Evolutionary conservation across 495 filamentous ascomycete species (phyloP).

Genomic region (Letharia columbiana): DNA sequence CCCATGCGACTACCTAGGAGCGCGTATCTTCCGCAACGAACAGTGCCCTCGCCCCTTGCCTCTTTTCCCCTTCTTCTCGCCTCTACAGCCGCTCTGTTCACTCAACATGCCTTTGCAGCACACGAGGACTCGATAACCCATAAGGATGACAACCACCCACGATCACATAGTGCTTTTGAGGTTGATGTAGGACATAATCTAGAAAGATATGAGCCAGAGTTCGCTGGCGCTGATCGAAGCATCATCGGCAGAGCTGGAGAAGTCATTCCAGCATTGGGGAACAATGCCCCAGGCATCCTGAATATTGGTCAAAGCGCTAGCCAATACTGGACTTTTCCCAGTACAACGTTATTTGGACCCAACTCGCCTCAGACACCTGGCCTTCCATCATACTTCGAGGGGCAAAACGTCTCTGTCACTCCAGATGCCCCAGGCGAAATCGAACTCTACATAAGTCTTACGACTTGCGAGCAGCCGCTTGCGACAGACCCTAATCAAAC

Average conservation of each 20-base stretch:
- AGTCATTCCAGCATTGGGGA: conserved; percentile 43
- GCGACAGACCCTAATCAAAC: conserved; percentile 12
- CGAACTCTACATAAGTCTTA: conserved; percentile 22
- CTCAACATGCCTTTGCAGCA: conserved; percentile 51
- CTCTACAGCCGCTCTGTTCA: conserved; percentile 44
- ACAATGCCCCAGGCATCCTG: conserved; percentile 50
- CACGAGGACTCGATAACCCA: conserved; percentile 39
- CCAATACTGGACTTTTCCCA: conserved; percentile 48
- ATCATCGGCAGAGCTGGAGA: conserved; percentile 53
- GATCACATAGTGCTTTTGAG: conserved; percentile 29
- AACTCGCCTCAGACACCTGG: conserved; percentile 29
- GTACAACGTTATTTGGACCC: conserved; percentile 33
- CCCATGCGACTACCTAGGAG: conserved; percentile 50
- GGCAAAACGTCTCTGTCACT: background rate
- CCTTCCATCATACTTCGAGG: conserved; percentile 33
- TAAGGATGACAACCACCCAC: conserved; percentile 40
- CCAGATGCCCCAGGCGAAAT: background rate
- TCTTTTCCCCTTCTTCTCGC: conserved; percentile 47
- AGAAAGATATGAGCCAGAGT: conserved; percentile 47
- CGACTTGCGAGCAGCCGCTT: conserved; percentile 22
- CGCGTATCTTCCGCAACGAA: conserved; percentile 58
- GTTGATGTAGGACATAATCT: conserved; percentile 9
- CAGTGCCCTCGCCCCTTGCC: conserved; percentile 55
- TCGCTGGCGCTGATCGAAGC: conserved; percentile 48
- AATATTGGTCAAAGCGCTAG: conserved; percentile 51